Conservation (phyloP, 2,329 filamentous ascomycete species). For the Aspergillus eucalypticola region DNA sequence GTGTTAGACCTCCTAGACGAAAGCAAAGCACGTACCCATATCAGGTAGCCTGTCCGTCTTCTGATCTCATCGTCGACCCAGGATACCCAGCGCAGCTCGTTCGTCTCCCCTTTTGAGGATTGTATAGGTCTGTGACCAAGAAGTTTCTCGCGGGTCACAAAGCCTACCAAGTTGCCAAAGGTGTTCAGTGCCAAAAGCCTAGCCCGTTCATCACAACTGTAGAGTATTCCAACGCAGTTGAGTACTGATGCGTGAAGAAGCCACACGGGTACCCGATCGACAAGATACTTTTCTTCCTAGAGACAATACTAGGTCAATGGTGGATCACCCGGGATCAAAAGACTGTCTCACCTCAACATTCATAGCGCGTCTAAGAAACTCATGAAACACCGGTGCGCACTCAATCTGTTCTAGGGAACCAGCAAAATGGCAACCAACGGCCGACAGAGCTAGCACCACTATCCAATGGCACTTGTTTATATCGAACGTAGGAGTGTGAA, state of each 20-base stretch:
- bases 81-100: conserved; percentile 30
- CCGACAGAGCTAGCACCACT: conserved; percentile 40
- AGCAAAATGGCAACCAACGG: conserved; percentile 43
- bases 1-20: neutral
- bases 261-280: conserved; percentile 25
- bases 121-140: conserved; percentile 17
- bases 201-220: conserved; percentile 27
- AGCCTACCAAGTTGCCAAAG: conserved; percentile 32
- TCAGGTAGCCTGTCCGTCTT: conserved; percentile 44
- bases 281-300: conserved; percentile 30
- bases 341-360: conserved; percentile 32
- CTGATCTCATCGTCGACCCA: conserved; percentile 43
- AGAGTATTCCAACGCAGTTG: conserved; percentile 36
- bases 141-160: conserved; percentile 27
- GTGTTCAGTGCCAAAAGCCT: conserved; percentile 26
- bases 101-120: conserved; percentile 7
- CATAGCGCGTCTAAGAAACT: conserved; percentile 44
- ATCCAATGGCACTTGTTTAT: conserved; percentile 42
- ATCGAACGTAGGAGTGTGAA: conserved; percentile 42
- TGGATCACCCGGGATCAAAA: no score
- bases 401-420: conserved; percentile 29
- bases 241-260: conserved; percentile 34
- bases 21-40: conserved; percentile 40
- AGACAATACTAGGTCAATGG: conserved; percentile 5
- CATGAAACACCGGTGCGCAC: conserved; percentile 40